These are phyloP conservation scores for Aspergillus unguis DNA, from an alignment of 2,329 filamentous ascomycete genomes.

Conservation along the genomic window DNA sequence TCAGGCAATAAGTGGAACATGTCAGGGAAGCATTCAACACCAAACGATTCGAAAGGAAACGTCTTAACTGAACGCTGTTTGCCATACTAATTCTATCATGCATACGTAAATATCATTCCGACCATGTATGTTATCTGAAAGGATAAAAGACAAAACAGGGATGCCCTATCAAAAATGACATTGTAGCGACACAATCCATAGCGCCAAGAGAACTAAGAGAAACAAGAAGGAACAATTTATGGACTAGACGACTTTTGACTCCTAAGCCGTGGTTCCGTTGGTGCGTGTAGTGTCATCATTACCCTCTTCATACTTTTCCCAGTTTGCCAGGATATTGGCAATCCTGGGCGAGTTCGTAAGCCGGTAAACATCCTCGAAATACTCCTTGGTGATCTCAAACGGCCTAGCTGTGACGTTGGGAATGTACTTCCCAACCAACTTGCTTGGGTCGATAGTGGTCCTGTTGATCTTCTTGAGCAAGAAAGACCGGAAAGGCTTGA, in stretches of 20 bases:
- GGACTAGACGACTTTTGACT: conserved; percentile 6
- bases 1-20: too few species aligned
- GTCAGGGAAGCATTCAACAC: too few species aligned
- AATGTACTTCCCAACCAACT: conserved; percentile 97
- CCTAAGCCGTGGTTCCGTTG: conserved; percentile 13
- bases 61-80: too few species aligned
- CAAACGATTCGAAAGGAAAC: too few species aligned
- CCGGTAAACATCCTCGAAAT: conserved; percentile 97
- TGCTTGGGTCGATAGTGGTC: conserved; percentile 95
- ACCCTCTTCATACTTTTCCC: conserved; percentile 64
- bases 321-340: conserved; percentile 68
- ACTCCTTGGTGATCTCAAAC: conserved; percentile 95
- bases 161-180: neutral
- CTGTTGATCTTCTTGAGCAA: conserved; percentile 99
- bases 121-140: conserved; percentile 1
- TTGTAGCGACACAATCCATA: neutral
- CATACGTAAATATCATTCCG: conserved; percentile 1
- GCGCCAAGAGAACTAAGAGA: conserved; percentile 5
- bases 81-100: neutral
- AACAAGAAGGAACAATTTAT: neutral
- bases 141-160: neutral
- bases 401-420: conserved; percentile 96
- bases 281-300: conserved; percentile 23
- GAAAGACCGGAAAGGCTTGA: conserved; percentile 98
- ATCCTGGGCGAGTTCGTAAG: conserved; percentile 73